These are phyloP conservation scores for Zasmidium angulare DNA, from an alignment of 2,329 filamentous ascomycete genomes.

Conservation along the genomic window DNA sequence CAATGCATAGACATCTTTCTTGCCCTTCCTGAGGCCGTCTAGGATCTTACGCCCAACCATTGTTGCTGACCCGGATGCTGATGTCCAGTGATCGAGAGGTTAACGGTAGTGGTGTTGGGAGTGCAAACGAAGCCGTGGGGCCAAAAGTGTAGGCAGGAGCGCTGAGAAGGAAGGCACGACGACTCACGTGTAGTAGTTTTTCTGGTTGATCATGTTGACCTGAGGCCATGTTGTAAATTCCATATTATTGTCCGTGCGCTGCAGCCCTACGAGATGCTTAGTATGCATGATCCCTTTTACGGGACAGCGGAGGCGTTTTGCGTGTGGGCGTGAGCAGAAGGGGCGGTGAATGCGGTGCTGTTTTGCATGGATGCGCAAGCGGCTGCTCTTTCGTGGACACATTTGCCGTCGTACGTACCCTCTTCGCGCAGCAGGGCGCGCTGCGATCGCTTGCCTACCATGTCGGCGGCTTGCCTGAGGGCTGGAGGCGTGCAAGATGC, in stretches of 20 bases:
- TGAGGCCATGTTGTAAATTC: conserved; percentile 92
- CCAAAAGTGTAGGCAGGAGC: neutral
- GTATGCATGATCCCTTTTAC: conserved; percentile 24
- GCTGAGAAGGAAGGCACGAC: conserved; percentile 1
- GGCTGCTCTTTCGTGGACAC: neutral
- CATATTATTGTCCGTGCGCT: conserved; percentile 98
- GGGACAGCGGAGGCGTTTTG: conserved; percentile 13
- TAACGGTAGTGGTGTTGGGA: neutral
- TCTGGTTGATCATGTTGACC: conserved; percentile 93
- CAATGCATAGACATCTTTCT: conserved; percentile 35
- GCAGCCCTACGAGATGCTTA: conserved; percentile 64
- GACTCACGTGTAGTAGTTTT: conserved; percentile 95
- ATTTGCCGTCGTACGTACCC: conserved; percentile 37
- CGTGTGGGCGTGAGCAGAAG: conserved; percentile 2
- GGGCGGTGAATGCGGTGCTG: conserved; percentile 17
- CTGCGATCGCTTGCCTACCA: conserved; percentile 68
- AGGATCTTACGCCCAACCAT: conserved; percentile 35
- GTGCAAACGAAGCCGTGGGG: neutral
- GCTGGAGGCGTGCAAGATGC: neutral
- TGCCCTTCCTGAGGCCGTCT: conserved; percentile 34
- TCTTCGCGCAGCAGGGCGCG: conserved; percentile 63
- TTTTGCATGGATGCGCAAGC: conserved; percentile 6
- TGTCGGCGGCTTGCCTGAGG: conserved; percentile 33
- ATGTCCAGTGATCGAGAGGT: neutral
- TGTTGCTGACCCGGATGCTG: neutral